phyloP scores from a whole-genome alignment of 805 yeast species.

The Starmerella potacharoeniae region DNA sequence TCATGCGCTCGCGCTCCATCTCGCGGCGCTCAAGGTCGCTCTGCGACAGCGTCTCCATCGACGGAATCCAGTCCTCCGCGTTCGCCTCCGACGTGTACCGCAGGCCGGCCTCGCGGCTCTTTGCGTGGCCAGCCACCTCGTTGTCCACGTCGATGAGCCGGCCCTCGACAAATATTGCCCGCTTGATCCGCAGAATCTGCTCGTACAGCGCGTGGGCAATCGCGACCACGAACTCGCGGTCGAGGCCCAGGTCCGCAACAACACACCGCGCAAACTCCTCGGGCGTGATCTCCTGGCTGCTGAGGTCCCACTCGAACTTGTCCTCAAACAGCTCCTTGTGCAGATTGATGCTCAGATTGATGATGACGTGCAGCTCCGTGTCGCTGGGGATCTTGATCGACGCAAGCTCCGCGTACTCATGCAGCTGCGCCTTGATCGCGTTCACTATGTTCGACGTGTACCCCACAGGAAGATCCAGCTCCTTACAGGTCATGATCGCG shows the following conservation, averaged over 20 bases:
- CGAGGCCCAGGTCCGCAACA: constrained; percentile 72
- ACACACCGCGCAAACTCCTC: constrained; percentile 73
- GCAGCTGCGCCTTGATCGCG: constrained; percentile 69
- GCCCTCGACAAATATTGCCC: constrained; percentile 64
- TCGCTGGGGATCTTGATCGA: constrained; percentile 57
- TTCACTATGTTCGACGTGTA: constrained; percentile 52
- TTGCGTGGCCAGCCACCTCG: constrained; percentile 47
- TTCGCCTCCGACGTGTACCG: constrained; percentile 64
- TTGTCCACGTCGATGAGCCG: constrained; percentile 40
- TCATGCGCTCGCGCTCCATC: constrained; percentile 83
- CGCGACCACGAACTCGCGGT: constrained; percentile 79
- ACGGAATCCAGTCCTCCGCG: constrained; percentile 79
- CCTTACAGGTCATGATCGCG: constrained; percentile 68
- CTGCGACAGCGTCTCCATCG: constrained; percentile 71
- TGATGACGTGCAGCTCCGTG: constrained; percentile 58
- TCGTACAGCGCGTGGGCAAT: constrained; percentile 83
- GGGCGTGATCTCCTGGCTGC: constrained; percentile 45
- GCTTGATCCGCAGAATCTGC: constrained; percentile 58
- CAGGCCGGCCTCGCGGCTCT: constrained; percentile 42
- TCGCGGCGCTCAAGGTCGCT: constrained; percentile 93
- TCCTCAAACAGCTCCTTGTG: constrained; percentile 81
- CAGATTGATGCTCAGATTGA: constrained; percentile 70
- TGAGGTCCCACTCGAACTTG: constrained; percentile 86
- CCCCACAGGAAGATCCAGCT: constrained; percentile 63
- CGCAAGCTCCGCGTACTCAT: constrained; percentile 56